Evolutionary conservation across 1,284 basidiomycete genomes (phyloP), one percentile per base, ranked within the genome.

Genomic region (Ceratobasidium sp.): DNA sequence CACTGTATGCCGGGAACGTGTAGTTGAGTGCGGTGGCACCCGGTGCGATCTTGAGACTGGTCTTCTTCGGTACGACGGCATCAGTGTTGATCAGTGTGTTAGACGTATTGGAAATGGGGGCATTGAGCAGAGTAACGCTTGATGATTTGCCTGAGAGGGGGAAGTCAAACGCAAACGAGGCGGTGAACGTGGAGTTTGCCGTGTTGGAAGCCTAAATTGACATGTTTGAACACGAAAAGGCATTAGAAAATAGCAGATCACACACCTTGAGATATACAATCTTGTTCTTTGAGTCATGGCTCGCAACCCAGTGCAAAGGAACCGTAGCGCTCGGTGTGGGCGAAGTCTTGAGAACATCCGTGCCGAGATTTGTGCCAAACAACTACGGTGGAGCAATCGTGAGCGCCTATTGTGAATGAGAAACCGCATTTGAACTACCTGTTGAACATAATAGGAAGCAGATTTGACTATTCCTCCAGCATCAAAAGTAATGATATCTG

Each of bases 401-500:
- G 17, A 42, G 42, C 25, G 25, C 29, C 20, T 12, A 47, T 57
- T 20, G 50, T 34, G 22, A 12, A 34, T 32, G 64, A 54, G 34
- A 47, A n/a, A 13, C 40, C 54, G 47, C 42, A 20, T n/a, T 38
- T 4, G n/a, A 56, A 52, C 20, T 47, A 76, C 79, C 70, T 79
- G 74, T 73, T 80, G 79, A 13, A 77, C 75, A 70, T 78, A 78
- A 72, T 80, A 81, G 20, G 78, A 79, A 1, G 77, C 78, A 8
- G 77, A 79, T 69, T 76, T 79, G 53, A 80, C 78, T 53, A 79
- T 54, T 38, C 74, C 72, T 45, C 75, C 77, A 5, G 79, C 77
- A 72, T 80, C 78, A 71, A 78, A 81, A 32, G 77, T 79, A 68
- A 82, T 73, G 50, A 81, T 77, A 73, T 82, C 80, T 29, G 80